phyloP scores from a whole-genome alignment of 164 flowering plant genomes.

The Aristolochia contorta region DNA sequence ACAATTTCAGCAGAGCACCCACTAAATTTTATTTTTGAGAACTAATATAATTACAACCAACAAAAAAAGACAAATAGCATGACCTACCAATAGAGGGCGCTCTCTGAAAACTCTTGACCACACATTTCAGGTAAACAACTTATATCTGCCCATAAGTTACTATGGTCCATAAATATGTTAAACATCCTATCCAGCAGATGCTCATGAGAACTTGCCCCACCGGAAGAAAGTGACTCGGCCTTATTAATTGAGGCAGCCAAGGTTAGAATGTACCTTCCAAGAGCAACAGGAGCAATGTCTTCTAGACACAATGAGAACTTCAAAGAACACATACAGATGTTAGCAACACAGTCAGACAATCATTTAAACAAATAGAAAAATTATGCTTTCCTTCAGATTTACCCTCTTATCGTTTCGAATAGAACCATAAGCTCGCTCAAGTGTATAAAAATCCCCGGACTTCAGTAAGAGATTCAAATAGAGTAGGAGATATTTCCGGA shows the following conservation, averaged over 20 bases:
- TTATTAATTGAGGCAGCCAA: slow-evolving; percentile 45
- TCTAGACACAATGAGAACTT: slow-evolving; percentile 96
- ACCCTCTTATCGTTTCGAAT: slow-evolving; percentile 93
- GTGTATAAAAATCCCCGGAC: slow-evolving; percentile 63
- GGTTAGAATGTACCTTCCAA: slow-evolving; percentile 71
- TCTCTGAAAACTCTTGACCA: slow-evolving; percentile 61
- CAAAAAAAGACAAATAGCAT: background rate
- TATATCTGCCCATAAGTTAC: slow-evolving; percentile 73
- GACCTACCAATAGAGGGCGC: slow-evolving; percentile 61
- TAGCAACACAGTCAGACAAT: background rate
- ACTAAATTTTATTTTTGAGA: too few species aligned
- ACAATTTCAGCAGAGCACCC: background rate
- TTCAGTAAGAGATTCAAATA: slow-evolving; percentile 80
- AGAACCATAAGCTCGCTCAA: slow-evolving; percentile 80
- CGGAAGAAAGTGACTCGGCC: slow-evolving; percentile 23
- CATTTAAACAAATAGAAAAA: background rate
- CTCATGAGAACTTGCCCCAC: slow-evolving; percentile 27
- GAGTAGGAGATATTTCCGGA: slow-evolving; percentile 72
- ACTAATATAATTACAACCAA: background rate
- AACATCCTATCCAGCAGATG: slow-evolving; percentile 72
- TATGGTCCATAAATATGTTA: slow-evolving; percentile 77
- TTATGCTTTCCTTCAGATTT: slow-evolving; percentile 10
- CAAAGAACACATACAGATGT: slow-evolving; percentile 11
- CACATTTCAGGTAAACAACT: slow-evolving; percentile 66
- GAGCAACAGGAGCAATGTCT: slow-evolving; percentile 92